Base-by-base conservation (phyloP, 495 filamentous ascomycete species). In the Aspergillus incahuasiensis region DNA sequence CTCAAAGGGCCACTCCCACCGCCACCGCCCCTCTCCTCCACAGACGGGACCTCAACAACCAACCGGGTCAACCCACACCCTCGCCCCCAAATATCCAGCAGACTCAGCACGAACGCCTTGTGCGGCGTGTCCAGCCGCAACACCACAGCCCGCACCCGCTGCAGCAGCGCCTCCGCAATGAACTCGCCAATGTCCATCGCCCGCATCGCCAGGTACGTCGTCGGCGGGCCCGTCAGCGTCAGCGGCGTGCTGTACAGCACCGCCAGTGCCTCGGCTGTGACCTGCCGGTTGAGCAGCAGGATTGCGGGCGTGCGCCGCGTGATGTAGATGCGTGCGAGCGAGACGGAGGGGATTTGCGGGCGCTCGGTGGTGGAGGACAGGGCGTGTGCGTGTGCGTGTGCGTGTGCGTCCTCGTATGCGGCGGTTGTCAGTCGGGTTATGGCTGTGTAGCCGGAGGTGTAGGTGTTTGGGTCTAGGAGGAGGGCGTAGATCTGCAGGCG, bases 131-230 rank as follows among this genome's bases (percentile, higher is more conserved):
- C 35, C 21, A 65, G 18, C n/a, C 60, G 39, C 11, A 65, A 4
- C 28, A 57, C 48, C 3, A 42, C 63, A 38, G 49, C 44, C 11
- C 35, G 54, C 6, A 58, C 52, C 19, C 48, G 41, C 49, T 64
- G 64, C 21, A 64, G 51, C 7, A 63, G 38, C 32, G 54, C 40
- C 49, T 64, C 61, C 18, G 55, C 46, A 20, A 66, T 59, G 15
- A 64, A 66, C 34, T 64, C 58, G 0, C 56, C 55, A 25, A 62
- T 62, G 48, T 63, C 61, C 58, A 66, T 61, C 25, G 57, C 58
- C 30, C 56, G 58, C 41, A 63, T 57, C 3, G 54, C 41, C 21
- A 66, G 58, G 40, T 61, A 57, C 19, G 61, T 63, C 8, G 12
- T 13, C 0, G 63, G 58, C 0, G 61, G 55, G 0, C 61, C 61